Evolutionary conservation across 164 flowering plant genomes (phyloP).

Genomic region (Stephania cephalantha): DNA sequence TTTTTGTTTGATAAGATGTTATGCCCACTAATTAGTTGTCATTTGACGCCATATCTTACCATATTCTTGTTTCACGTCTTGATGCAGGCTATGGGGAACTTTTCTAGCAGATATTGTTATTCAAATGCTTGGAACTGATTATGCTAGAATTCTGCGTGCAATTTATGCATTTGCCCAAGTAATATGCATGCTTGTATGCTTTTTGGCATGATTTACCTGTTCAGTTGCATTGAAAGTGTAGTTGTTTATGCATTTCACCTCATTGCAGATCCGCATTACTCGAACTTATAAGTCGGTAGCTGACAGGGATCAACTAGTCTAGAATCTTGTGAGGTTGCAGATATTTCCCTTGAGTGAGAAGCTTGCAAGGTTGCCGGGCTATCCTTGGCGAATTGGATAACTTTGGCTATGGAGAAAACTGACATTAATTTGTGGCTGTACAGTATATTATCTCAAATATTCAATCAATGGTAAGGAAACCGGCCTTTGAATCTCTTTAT

Average conservation of each 20-base stretch:
- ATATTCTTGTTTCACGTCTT: neutral
- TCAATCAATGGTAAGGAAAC: neutral
- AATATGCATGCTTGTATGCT: constrained; percentile 2
- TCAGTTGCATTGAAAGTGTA: neutral
- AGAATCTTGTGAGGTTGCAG: neutral
- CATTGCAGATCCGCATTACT: constrained; percentile 53
- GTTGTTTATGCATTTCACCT: neutral
- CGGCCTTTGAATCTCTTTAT: neutral
- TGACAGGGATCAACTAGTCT: constrained; percentile 11
- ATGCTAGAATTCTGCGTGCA: constrained; percentile 84
- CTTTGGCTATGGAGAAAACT: neutral
- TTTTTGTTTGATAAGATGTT: no score
- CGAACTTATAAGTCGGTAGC: constrained; percentile 45
- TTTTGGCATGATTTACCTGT: neutral
- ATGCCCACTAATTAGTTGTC: neutral
- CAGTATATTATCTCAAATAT: neutral
- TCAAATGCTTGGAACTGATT: constrained; percentile 98
- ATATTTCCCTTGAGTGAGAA: neutral
- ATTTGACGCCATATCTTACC: neutral
- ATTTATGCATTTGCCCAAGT: constrained; percentile 96
- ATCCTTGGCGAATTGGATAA: neutral
- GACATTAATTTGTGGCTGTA: neutral
- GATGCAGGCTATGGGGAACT: constrained; percentile 84
- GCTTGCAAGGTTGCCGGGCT: constrained; percentile 1
- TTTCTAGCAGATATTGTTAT: constrained; percentile 86